Conservation (phyloP, 208 protist species). For the Crithidia brevicula region DNA sequence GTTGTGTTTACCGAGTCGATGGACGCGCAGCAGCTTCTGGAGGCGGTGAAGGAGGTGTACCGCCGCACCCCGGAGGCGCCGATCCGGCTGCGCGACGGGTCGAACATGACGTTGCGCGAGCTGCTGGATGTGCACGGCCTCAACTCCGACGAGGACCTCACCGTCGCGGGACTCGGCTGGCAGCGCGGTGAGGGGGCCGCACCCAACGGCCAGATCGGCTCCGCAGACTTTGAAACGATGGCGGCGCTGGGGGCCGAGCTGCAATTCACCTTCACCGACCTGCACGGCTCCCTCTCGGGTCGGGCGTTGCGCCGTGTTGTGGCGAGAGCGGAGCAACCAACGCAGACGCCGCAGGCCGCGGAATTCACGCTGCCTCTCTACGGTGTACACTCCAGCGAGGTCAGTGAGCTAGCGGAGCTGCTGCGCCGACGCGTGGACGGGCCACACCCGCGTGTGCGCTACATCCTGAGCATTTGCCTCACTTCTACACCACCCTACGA, state of each 20-base stretch:
- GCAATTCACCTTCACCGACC: constrained; percentile 76
- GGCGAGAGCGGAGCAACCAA: constrained; percentile 50
- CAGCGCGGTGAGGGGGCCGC: constrained; percentile 46
- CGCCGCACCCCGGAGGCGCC: constrained; percentile 54
- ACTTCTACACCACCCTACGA: constrained; percentile 59
- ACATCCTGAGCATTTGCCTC: constrained; percentile 95
- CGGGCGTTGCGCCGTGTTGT: constrained; percentile 63
- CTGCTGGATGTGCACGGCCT: constrained; percentile 70
- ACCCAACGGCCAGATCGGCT: constrained; percentile 15
- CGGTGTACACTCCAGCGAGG: constrained; percentile 64
- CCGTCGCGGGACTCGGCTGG: constrained; percentile 88
- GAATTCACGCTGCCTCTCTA: constrained; percentile 89
- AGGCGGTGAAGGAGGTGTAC: constrained; percentile 79
- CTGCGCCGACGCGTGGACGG: constrained; percentile 58
- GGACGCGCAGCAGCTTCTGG: constrained; percentile 83
- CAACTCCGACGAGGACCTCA: constrained; percentile 58
- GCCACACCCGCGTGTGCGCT: constrained; percentile 88
- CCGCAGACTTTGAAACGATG: constrained; percentile 44
- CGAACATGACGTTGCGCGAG: constrained; percentile 75
- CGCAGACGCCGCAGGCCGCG: constrained; percentile 58
- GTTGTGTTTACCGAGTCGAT: constrained; percentile 68
- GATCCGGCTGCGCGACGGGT: constrained; percentile 60
- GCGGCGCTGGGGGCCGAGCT: constrained; percentile 73
- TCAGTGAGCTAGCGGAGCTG: constrained; percentile 63
- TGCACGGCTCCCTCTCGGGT: constrained; percentile 59